Percentiles rank a stretch among this genome's conserved stretches.
phyloP scores from a whole-genome alignment of 108 stramenopile species.

The Thalassiosira profunda region DNA sequence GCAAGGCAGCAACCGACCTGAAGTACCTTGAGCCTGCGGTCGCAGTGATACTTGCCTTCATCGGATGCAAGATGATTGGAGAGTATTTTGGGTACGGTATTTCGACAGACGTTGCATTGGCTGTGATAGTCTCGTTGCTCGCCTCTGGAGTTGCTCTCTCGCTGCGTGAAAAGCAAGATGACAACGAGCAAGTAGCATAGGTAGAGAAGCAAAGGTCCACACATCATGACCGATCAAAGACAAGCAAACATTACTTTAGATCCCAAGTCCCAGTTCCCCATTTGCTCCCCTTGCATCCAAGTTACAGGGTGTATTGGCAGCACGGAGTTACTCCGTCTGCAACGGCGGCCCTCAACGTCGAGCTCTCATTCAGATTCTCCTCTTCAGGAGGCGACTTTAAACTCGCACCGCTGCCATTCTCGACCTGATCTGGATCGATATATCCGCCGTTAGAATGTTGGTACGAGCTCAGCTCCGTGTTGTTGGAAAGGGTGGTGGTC shows the following conservation, averaged over 20 bases:
- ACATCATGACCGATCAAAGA: background rate
- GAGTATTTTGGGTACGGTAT: constrained; percentile 83
- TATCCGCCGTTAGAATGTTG: too few species aligned
- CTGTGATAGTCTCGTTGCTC: constrained; percentile 72
- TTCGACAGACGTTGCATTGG: constrained; percentile 75
- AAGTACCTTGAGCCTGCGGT: constrained; percentile 95
- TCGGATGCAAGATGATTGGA: constrained; percentile 91
- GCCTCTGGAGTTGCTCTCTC: constrained; percentile 72
- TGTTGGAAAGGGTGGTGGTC: too few species aligned
- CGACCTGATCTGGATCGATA: too few species aligned
- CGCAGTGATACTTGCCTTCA: constrained; percentile 92
- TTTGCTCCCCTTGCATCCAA: too few species aligned
- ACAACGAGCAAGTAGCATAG: constrained; percentile 18
- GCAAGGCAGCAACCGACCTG: constrained; percentile 92
- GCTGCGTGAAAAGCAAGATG: constrained; percentile 48
- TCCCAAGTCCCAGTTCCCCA: too few species aligned
- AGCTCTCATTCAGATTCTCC: too few species aligned
- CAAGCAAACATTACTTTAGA: background rate
- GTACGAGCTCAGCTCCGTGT: constrained; percentile 16
- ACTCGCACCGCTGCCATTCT: too few species aligned
- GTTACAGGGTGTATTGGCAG: constrained; percentile 64
- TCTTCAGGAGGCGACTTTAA: too few species aligned
- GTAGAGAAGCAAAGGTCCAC: too few species aligned
- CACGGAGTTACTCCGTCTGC: constrained; percentile 81
- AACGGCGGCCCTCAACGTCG: too few species aligned